Conservation (phyloP, 768 basidiomycete species). For the Porphyrellus cyaneotinctus region DNA sequence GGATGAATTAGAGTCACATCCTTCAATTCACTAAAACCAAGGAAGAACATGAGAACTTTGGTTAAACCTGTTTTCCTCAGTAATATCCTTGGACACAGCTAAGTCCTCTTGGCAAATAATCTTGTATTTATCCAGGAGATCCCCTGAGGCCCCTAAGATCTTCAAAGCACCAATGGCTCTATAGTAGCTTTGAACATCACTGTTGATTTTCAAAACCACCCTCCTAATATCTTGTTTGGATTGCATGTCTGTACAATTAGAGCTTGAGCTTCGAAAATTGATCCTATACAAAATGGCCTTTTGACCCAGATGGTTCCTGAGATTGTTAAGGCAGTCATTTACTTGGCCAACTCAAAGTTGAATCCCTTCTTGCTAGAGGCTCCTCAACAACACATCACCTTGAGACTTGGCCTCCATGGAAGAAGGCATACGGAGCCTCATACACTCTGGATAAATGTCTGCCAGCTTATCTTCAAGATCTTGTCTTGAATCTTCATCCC, state of each 20-base stretch:
- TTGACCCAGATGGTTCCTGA: no score
- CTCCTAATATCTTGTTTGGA: neutral
- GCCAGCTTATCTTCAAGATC: no score
- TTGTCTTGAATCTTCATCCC: no score
- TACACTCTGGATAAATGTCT: no score
- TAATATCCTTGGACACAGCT: neutral
- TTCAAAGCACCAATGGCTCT: neutral
- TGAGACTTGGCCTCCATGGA: no score
- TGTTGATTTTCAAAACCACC: neutral
- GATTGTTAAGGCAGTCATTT: no score
- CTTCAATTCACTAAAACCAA: neutral
- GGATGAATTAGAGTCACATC: neutral
- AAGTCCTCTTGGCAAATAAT: neutral
- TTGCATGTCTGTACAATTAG: neutral
- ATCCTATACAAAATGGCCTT: no score
- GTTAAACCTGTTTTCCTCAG: neutral
- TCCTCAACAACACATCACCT: no score
- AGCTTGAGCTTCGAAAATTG: neutral
- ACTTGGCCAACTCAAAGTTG: no score
- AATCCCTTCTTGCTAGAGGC: no score
- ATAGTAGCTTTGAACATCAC: neutral
- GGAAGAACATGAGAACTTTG: neutral
- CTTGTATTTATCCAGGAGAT: neutral
- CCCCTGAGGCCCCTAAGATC: neutral
- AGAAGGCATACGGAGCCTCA: no score